Conservation (phyloP, 2,329 filamentous ascomycete species). For the Metarhizium robertsii region DNA sequence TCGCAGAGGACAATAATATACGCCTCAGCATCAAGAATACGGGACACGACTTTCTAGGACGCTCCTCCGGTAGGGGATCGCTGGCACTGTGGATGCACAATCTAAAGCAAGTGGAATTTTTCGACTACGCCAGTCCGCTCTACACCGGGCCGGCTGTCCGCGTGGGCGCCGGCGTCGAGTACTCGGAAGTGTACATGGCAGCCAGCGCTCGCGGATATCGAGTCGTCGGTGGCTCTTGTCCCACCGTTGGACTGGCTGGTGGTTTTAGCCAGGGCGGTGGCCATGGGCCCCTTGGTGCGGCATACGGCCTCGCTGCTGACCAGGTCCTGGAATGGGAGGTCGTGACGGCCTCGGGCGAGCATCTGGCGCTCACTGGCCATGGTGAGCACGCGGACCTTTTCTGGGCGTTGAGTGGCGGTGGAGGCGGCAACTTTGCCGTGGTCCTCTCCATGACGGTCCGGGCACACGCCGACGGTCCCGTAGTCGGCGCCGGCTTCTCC, state of each 20-base stretch:
- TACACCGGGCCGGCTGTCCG: constrained; percentile 45
- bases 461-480: constrained; percentile 32
- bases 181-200: constrained; percentile 32
- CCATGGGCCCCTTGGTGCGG: constrained; percentile 41
- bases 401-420: constrained; percentile 54
- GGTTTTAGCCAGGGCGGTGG: constrained; percentile 54
- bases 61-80: constrained; percentile 29
- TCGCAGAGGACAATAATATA: constrained; percentile 27
- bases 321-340: constrained; percentile 48
- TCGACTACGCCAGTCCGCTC: constrained; percentile 28
- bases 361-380: too few species aligned
- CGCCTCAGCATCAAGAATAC: constrained; percentile 26
- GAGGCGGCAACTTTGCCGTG: constrained; percentile 49
- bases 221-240: constrained; percentile 45
- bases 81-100: constrained; percentile 29
- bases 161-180: constrained; percentile 44
- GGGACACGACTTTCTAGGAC: constrained; percentile 23
- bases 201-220: constrained; percentile 35
- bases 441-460: constrained; percentile 46
- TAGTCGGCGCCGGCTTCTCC: constrained; percentile 33
- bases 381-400: constrained; percentile 39
- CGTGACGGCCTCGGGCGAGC: constrained; percentile 23
- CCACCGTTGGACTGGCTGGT: constrained; percentile 46
- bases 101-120: constrained; percentile 30
- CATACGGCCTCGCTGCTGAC: constrained; percentile 51